Conservation (phyloP, 192 early-diverging fungal species). For the Linnemannia exigua region DNA sequence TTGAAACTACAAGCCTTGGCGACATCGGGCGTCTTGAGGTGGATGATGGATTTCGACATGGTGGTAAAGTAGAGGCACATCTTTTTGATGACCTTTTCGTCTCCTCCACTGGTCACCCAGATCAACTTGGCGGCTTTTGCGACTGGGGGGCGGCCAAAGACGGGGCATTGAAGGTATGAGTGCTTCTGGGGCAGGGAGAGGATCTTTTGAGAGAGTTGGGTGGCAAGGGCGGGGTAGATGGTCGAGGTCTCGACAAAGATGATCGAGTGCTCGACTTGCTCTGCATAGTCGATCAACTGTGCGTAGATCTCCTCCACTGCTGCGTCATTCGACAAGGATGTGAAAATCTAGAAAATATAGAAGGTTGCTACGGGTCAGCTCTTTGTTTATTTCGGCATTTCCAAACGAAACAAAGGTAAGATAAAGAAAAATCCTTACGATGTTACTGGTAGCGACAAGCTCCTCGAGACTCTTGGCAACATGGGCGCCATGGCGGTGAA, state of each 20-base stretch:
- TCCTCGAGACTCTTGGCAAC: slow-evolving; percentile 57
- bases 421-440: slow-evolving; percentile 30
- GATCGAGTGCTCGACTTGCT: slow-evolving; percentile 50
- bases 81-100: slow-evolving; percentile 49
- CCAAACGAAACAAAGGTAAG: not conserved
- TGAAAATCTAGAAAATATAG: slow-evolving; percentile 62
- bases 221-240: slow-evolving; percentile 64
- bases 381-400: not conserved
- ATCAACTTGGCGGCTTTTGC: slow-evolving; percentile 48
- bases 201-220: slow-evolving; percentile 39
- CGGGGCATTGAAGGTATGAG: slow-evolving; percentile 63
- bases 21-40: slow-evolving; percentile 60
- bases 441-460: slow-evolving; percentile 63
- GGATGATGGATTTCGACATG: slow-evolving; percentile 55
- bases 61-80: slow-evolving; percentile 53
- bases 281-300: slow-evolving; percentile 59
- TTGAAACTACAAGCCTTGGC: slow-evolving; percentile 69
- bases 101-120: slow-evolving; percentile 44
- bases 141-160: slow-evolving; percentile 49
- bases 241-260: slow-evolving; percentile 76
- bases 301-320: slow-evolving; percentile 65
- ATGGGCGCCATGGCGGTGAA: slow-evolving; percentile 60
- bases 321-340: slow-evolving; percentile 70
- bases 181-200: slow-evolving; percentile 34
- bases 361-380: not conserved